Percentiles rank a stretch among this genome's conserved stretches.
phyloP scores from a whole-genome alignment of 306 rosid species.

The Adenanthera pavonina region DNA sequence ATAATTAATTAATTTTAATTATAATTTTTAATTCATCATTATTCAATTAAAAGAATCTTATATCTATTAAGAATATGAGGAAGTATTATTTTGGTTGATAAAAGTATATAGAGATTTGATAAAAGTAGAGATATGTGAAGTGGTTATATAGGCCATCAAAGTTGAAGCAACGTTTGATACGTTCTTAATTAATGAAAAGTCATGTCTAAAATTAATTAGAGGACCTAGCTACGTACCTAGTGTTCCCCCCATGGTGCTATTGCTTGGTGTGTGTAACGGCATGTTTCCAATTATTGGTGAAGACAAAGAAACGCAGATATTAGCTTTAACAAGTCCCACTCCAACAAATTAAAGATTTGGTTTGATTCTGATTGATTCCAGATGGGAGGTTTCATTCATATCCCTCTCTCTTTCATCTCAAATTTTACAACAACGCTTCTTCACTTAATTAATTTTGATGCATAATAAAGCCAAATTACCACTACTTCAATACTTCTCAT shows the following conservation, averaged over 20 bases:
- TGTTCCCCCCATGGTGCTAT: too few species aligned
- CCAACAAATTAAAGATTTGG: background rate
- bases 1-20: too few species aligned
- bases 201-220: background rate
- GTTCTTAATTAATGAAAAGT: slow-evolving; percentile 2
- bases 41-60: too few species aligned
- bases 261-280: background rate
- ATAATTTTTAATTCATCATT: too few species aligned
- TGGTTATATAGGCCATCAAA: background rate
- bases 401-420: too few species aligned
- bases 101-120: background rate
- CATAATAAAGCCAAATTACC: too few species aligned
- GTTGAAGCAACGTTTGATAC: background rate
- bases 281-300: slow-evolving; percentile 1
- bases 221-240: background rate
- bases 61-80: too few species aligned
- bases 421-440: too few species aligned
- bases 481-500: too few species aligned
- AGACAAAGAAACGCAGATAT: background rate
- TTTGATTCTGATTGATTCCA: background rate
- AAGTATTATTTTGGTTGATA: background rate
- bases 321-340: background rate
- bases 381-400: too few species aligned
- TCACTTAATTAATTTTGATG: too few species aligned
- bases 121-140: background rate